Evolutionary conservation across 139 green algal species (phyloP), one percentile per base, ranked within the genome.

Genomic region (Chlamydomonas applanata): DNA sequence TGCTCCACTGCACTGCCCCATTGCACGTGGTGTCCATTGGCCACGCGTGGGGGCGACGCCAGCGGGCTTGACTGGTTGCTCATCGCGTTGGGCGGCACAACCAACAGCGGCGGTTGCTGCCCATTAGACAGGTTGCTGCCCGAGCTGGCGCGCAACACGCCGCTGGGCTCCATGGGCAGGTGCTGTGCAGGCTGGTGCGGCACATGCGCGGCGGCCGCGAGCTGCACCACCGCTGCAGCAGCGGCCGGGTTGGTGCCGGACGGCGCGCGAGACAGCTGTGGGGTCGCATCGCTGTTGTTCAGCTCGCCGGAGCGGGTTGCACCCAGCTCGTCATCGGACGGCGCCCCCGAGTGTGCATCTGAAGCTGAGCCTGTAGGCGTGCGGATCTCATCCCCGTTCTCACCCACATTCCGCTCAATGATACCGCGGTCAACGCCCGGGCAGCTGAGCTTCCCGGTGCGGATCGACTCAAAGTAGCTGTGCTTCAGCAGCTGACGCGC

Each of bases 401-500:
- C 53, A 11, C 20, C 56, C 40, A 68, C 52, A 44, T 76, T 78
- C 2, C 79, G 52, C 72, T 63, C 74, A 25, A 49, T 45, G 46
- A 77, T 67, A 11, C 40, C 60, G 16, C 60, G 44, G 59, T 74
- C 73, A 16, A 72, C 66, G n/a, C 77, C 79, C 33, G 76, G 69
- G 60, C 76, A 82, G 69, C 61, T 74, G 25, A 72, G 59, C 49
- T 54, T 73, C 61, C 64, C 45, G 30, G 53, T 45, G 64, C 91
- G 85, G 34, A 96, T 86, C 71, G 59, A 79, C 25, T 94, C 85
- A 60, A 99, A 97, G 82, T 96, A 99, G 20, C 82, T 78, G 81
- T 97, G 89, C 80, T 97, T 97, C 30, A 99, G 89, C 59, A 99
- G 91, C 81, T 97, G 87, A 14, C 91, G 83, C 2, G 94, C 89